These are phyloP conservation scores for Phylloporus rhodoxanthus DNA, from an alignment of 768 basidiomycete species.

Conservation along the genomic window DNA sequence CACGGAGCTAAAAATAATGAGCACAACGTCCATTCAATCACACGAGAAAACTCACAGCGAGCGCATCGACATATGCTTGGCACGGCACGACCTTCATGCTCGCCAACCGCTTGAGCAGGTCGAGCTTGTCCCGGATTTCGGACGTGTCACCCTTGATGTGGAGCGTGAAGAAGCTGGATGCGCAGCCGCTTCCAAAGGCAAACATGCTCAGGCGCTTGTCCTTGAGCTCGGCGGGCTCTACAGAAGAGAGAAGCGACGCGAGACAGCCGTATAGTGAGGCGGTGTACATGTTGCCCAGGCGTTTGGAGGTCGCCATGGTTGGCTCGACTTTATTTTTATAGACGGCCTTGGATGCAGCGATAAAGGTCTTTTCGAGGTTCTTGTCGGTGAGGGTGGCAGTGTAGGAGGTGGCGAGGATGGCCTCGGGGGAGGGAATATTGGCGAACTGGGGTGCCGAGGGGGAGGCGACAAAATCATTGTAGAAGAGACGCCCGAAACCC, in stretches of 20 bases:
- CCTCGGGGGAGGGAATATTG: constrained; percentile 64
- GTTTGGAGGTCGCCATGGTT: constrained; percentile 78
- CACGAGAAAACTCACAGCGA: constrained; percentile 45
- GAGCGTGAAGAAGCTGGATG: constrained; percentile 89
- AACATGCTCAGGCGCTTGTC: constrained; percentile 90
- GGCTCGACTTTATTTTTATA: constrained; percentile 77
- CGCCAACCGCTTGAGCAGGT: constrained; percentile 71
- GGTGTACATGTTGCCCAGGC: constrained; percentile 98
- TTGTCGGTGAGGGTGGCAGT: constrained; percentile 86
- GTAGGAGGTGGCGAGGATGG: constrained; percentile 60
- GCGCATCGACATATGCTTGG: constrained; percentile 85
- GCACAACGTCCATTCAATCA: not conserved
- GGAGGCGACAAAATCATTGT: constrained; percentile 85
- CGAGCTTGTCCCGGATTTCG: constrained; percentile 74
- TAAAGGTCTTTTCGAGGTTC: constrained; percentile 90
- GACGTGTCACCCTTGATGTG: constrained; percentile 83
- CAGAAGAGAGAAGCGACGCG: constrained; percentile 73
- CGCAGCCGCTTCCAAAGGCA: constrained; percentile 94
- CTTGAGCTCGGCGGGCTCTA: constrained; percentile 61
- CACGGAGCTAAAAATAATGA: constrained; percentile 67
- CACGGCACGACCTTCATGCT: constrained; percentile 89
- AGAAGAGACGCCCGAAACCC: constrained; percentile 86
- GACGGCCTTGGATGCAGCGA: constrained; percentile 65
- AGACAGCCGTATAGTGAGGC: constrained; percentile 93
- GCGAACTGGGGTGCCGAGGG: constrained; percentile 67